Evolutionary conservation across 352 stramenopile species (phyloP), one percentile per base, ranked within the genome.

Genomic region (Thalassiosira exigua): DNA sequence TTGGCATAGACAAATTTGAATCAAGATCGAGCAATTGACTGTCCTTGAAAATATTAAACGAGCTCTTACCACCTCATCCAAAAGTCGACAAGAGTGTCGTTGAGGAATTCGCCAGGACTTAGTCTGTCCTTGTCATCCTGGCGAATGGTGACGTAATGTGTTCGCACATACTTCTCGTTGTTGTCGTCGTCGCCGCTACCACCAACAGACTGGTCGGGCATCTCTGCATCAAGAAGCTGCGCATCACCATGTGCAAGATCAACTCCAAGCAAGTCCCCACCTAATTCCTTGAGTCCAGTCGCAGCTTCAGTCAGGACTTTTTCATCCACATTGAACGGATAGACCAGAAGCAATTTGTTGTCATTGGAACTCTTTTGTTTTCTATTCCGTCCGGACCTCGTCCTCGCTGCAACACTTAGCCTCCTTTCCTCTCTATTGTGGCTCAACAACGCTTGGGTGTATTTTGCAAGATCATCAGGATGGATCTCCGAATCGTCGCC

Each of bases 81-180:
- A 81, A 95, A 91, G 61, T 95, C 89, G 64, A 94, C 84, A 44
- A 95, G 74, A 1, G 85, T 84, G 80, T 94, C 89, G 61, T 95
- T 94, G 56, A 98, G 75, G 74, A 97, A 98, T 76, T 98, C 92
- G 9, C 90, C 92, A 0, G 95, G 95, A n/a, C 87, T 83, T 7
- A 98, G 86, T 14, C 94, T 86, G 33, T 96, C 91, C 22, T 95
- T 90, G 65, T 98, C 96, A 29, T 95, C 92, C 24, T 95, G 86
- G 17, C 90, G 93, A 67, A 98, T 88, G 2, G 81, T 89, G 48
- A 93, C 56, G 33, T 82, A 81, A 79, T 90, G 66, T 67, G 75
- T 64, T 42, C 70, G 53, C 33, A 56, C n/a, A 65, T 58, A 51
- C 42, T 66, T 52, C 12, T 22, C 60, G 42, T 66, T 81, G 17